These are phyloP conservation scores for Polymyxa betae DNA, from an alignment of 208 protist species.

Conservation along the genomic window DNA sequence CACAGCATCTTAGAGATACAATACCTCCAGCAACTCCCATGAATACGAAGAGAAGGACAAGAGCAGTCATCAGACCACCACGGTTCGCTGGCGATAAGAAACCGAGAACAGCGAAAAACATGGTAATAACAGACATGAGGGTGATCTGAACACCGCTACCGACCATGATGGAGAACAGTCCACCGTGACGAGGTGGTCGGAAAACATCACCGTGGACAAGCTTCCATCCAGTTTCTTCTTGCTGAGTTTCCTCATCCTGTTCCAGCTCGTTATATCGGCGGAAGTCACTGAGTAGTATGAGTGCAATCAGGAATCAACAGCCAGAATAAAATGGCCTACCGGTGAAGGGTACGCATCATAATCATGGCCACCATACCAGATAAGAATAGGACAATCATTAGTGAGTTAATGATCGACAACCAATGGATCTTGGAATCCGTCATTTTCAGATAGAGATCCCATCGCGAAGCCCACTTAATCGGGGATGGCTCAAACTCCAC, in stretches of 20 bases:
- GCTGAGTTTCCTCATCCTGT: constrained; percentile 63
- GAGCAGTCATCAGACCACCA: constrained; percentile 80
- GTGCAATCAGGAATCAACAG: neutral
- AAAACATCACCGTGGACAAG: constrained; percentile 70
- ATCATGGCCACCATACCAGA: constrained; percentile 89
- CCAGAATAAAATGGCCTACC: neutral
- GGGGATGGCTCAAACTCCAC: constrained; percentile 67
- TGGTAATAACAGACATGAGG: constrained; percentile 74
- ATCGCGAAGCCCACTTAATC: constrained; percentile 91
- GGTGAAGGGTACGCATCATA: constrained; percentile 89
- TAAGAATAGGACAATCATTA: constrained; percentile 90
- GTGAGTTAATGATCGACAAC: constrained; percentile 91
- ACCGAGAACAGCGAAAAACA: constrained; percentile 87
- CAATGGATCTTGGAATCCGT: constrained; percentile 73
- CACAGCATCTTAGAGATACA: neutral
- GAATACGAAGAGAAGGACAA: constrained; percentile 65
- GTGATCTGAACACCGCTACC: constrained; percentile 92
- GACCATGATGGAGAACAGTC: constrained; percentile 60
- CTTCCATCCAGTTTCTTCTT: constrained; percentile 70
- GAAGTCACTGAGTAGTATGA: constrained; percentile 80
- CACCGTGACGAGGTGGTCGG: constrained; percentile 58
- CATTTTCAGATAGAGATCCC: constrained; percentile 92
- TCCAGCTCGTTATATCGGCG: constrained; percentile 84
- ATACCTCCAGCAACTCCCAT: constrained; percentile 64
- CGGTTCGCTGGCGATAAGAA: constrained; percentile 91